Evolutionary conservation across 805 yeast species (phyloP).

Genomic region (Barnettozyma populi): DNA sequence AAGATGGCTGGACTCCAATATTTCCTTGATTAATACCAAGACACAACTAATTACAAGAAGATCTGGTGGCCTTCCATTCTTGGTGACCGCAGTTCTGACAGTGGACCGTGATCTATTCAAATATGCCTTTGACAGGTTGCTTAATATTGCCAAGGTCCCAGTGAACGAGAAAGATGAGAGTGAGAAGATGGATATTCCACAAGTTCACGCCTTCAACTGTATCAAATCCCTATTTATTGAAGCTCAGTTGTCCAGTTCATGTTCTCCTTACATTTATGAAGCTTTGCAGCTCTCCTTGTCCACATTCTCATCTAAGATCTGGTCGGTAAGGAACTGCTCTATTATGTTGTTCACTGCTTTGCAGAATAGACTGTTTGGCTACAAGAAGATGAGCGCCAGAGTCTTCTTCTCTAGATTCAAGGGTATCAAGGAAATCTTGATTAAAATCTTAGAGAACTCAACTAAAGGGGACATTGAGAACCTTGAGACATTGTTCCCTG

Average conservation of each 20-base stretch:
- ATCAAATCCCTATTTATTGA: constrained; percentile 72
- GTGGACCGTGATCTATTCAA: constrained; percentile 36
- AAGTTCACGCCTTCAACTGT: constrained; percentile 90
- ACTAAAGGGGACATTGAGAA: constrained; percentile 24
- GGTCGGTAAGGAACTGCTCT: constrained; percentile 91
- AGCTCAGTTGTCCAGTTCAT: constrained; percentile 50
- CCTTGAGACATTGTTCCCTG: constrained; percentile 66
- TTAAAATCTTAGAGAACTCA: constrained; percentile 34
- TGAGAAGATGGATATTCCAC: constrained; percentile 70
- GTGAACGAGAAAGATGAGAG: constrained; percentile 40
- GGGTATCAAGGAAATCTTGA: constrained; percentile 45
- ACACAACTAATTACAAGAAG: constrained; percentile 77
- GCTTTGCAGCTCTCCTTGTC: constrained; percentile 57
- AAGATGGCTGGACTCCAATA: constrained; percentile 55
- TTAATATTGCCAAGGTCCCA: constrained; percentile 50
- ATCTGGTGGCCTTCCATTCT: constrained; percentile 86
- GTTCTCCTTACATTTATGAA: constrained; percentile 46
- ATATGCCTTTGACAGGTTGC: constrained; percentile 45
- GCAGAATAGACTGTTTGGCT: constrained; percentile 76
- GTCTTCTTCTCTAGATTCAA: constrained; percentile 65
- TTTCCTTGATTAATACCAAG: constrained; percentile 46
- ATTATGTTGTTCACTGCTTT: constrained; percentile 88
- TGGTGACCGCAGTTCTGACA: constrained; percentile 69
- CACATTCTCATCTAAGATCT: constrained; percentile 58
- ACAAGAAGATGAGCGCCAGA: constrained; percentile 48